Conservation (phyloP, 345 rosid genomes). For the Moricandia moricandioides region DNA sequence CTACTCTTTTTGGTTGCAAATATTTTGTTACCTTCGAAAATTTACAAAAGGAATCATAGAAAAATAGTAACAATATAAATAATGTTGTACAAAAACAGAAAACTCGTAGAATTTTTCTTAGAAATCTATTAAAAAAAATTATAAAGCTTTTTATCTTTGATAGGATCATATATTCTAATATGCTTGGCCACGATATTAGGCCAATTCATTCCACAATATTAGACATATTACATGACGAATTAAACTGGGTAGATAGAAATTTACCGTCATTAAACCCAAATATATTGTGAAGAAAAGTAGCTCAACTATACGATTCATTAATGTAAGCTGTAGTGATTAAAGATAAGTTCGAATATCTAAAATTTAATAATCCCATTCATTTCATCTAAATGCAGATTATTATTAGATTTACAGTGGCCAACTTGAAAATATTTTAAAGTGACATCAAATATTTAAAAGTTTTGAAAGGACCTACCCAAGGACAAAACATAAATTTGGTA, state of each 20-base stretch:
- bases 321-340: neutral
- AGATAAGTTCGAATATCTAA: conserved; percentile 17
- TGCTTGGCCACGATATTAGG: neutral
- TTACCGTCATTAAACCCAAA: conserved; percentile 7
- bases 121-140: neutral
- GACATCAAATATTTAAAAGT: neutral
- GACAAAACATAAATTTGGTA: neutral
- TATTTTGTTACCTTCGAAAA: neutral
- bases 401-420: neutral
- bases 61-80: too few species aligned
- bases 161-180: too few species aligned
- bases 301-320: conserved; percentile 5
- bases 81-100: neutral
- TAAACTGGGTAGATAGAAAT: too few species aligned
- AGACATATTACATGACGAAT: too few species aligned
- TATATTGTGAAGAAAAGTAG: neutral
- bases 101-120: neutral
- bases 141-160: neutral
- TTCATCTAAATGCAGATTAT: neutral
- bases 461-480: neutral
- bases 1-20: too few species aligned
- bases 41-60: too few species aligned
- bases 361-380: neutral
- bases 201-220: neutral
- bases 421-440: neutral